Evolutionary conservation across 768 basidiomycete species (phyloP), one percentile per base, ranked within the genome.

Genomic region (Pleurotus cornucopiae): DNA sequence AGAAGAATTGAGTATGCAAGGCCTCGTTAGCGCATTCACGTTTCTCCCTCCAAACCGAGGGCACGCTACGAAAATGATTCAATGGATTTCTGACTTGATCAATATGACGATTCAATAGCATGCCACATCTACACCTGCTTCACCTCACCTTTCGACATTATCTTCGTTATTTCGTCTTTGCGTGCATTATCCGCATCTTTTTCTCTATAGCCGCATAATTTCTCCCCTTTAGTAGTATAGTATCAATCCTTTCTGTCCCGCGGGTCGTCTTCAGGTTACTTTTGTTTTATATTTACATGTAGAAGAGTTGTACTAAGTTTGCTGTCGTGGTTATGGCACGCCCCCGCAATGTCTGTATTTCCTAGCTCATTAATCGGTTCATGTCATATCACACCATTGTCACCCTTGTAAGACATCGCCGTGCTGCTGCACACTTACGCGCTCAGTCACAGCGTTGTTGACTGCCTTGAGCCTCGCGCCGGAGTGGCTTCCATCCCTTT

Each of bases 1-100:
- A 5, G 87, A 91, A 56, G 85, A 88, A 41, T 66, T 86, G 53
- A 75, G 75, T 25, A 90, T 93, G 89, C 79, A 80, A 58, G 90
- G 90, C 5, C 73, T 94, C 2, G 81, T 83, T n/a, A 84, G 76
- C 60, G 84, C 75, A 63, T 87, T 89, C 74, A 76, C 81, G 58
- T 93, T 93, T 72, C 68, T 90, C 34, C 76, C 85, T 2, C 71
- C 79, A 14, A 68, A 72, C 57, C 76, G 78, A 46, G 76, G 76
- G 14, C 76, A 80, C 21, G 84, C 82, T 58, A 78, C 82, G 49
- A 82, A 79, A 63, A 80, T 90, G 74, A 79, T 89, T 58, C 80
- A 84, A 54, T 91, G 88, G 87, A 89, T 91, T 57, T 84, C 87
- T 30, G 78, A 80, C 63, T 69, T 84, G 60, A 76, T 84, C 23